Conservation (phyloP, 805 yeast species). For the Jamesozyma jinghongensis region DNA sequence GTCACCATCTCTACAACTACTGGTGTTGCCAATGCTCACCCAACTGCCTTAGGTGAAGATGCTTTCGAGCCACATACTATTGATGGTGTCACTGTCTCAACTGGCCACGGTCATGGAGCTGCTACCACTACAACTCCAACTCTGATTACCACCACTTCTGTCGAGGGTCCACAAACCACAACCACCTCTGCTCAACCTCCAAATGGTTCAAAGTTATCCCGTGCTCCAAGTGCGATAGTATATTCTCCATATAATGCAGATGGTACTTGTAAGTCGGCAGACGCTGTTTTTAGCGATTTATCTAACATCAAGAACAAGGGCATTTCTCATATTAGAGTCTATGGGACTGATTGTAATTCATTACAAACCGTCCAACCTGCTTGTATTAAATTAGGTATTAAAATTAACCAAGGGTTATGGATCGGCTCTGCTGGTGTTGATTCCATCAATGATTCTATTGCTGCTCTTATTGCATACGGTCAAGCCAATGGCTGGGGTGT, state of each 20-base stretch:
- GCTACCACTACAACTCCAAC: slow-evolving; percentile 3
- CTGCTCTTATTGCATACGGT: slow-evolving; percentile 43
- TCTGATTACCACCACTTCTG: not conserved
- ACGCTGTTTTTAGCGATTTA: slow-evolving; percentile 51
- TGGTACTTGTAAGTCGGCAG: slow-evolving; percentile 55
- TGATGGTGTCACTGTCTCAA: not conserved
- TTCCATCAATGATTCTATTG: slow-evolving; percentile 55
- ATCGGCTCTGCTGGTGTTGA: slow-evolving; percentile 54
- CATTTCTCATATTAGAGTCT: slow-evolving; percentile 59
- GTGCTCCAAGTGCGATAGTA: slow-evolving; percentile 51
- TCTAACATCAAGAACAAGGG: slow-evolving; percentile 48
- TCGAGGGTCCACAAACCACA: slow-evolving; percentile 7
- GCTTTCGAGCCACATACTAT: not conserved
- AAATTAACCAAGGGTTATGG: slow-evolving; percentile 84
- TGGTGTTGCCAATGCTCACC: slow-evolving; percentile 8
- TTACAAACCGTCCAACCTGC: slow-evolving; percentile 56
- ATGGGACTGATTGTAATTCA: slow-evolving; percentile 81
- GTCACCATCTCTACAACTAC: slow-evolving; percentile 7
- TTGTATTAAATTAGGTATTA: slow-evolving; percentile 50
- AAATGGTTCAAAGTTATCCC: slow-evolving; percentile 16
- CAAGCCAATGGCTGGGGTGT: slow-evolving; percentile 56
- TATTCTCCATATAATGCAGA: slow-evolving; percentile 72
- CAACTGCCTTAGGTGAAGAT: slow-evolving; percentile 2
- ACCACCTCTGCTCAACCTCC: slow-evolving; percentile 6
- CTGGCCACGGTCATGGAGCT: slow-evolving; percentile 1